phyloP scores from a whole-genome alignment of 768 basidiomycete genomes.

The Lyophyllum decastes region DNA sequence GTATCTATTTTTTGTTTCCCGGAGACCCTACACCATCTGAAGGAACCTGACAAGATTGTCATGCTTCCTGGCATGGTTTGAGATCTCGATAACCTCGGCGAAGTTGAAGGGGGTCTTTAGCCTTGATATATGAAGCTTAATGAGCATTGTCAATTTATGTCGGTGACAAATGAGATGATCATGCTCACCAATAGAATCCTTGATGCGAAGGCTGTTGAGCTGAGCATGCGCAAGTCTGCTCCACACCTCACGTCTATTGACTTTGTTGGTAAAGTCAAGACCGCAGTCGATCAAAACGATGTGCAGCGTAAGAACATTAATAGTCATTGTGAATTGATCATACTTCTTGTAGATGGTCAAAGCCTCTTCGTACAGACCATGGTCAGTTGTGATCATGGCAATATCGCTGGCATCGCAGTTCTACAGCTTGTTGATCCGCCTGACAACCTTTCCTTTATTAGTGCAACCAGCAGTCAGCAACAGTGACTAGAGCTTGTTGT shows the following conservation, averaged over 20 bases:
- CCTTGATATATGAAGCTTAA: slow-evolving; percentile 95
- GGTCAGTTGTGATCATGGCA: slow-evolving; percentile 94
- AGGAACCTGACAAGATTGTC: slow-evolving; percentile 95
- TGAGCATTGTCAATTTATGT: slow-evolving; percentile 4
- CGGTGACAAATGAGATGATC: background rate
- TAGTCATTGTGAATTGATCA: slow-evolving; percentile 92
- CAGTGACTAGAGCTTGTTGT: slow-evolving; percentile 91
- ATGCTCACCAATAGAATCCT: slow-evolving; percentile 87
- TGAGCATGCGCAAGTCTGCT: slow-evolving; percentile 98
- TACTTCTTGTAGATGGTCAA: slow-evolving; percentile 98
- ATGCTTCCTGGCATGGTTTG: slow-evolving; percentile 87
- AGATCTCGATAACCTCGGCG: slow-evolving; percentile 93
- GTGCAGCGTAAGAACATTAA: slow-evolving; percentile 97
- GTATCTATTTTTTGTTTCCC: slow-evolving; percentile 99
- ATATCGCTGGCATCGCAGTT: slow-evolving; percentile 96
- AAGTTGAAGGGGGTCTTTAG: slow-evolving; percentile 94
- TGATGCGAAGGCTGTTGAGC: slow-evolving; percentile 95
- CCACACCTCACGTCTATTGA: slow-evolving; percentile 97
- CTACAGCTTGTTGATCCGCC: slow-evolving; percentile 95
- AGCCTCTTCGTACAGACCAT: slow-evolving; percentile 94
- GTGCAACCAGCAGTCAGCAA: slow-evolving; percentile 95
- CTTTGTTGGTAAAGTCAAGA: slow-evolving; percentile 92
- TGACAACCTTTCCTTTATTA: slow-evolving; percentile 97
- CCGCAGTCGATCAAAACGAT: slow-evolving; percentile 98
- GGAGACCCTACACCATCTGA: slow-evolving; percentile 96